A percentile compares a stretch with the other conserved stretches of the same genome.
Evolutionary conservation across 441 rosid species (phyloP).

Genomic region (Jatropha multifida): DNA sequence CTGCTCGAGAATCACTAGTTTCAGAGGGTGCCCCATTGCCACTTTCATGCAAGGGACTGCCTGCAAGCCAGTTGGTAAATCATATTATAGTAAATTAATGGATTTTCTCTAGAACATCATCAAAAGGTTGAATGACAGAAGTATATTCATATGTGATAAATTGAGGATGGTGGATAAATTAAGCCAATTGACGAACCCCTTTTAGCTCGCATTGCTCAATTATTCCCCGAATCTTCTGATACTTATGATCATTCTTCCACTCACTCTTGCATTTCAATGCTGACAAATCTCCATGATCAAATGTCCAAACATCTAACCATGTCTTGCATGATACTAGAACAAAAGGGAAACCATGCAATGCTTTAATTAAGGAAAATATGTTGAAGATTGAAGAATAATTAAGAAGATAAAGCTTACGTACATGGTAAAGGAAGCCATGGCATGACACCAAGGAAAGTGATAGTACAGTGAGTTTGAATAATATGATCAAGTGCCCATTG

Average conservation of each 20-base stretch:
- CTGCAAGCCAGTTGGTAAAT: conserved; percentile 17
- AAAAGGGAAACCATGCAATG: too few species aligned
- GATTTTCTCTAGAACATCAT: neutral
- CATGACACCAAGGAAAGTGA: conserved; percentile 46
- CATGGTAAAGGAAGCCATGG: conserved; percentile 40
- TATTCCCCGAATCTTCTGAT: conserved; percentile 32
- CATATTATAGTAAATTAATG: neutral
- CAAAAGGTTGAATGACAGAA: too few species aligned
- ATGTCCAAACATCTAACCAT: conserved; percentile 38
- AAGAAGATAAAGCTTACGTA: conserved; percentile 15
- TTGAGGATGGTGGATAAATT: too few species aligned
- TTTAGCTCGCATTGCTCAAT: conserved; percentile 34
- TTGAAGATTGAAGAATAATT: neutral
- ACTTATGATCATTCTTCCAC: conserved; percentile 28
- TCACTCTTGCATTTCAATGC: conserved; percentile 19
- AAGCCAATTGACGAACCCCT: conserved; percentile 25
- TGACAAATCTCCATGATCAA: conserved; percentile 29
- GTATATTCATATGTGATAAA: too few species aligned
- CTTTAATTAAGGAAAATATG: neutral
- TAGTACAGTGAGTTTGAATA: conserved; percentile 22
- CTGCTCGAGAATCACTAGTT: conserved; percentile 41
- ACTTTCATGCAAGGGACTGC: conserved; percentile 35
- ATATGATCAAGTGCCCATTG: conserved; percentile 37
- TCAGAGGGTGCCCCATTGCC: conserved; percentile 40
- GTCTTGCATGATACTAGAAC: conserved; percentile 37